Percentiles rank a stretch among this genome's conserved stretches.
Evolutionary conservation across 305 asterid genomes (phyloP).

Genomic region (Fraxinus sp.): DNA sequence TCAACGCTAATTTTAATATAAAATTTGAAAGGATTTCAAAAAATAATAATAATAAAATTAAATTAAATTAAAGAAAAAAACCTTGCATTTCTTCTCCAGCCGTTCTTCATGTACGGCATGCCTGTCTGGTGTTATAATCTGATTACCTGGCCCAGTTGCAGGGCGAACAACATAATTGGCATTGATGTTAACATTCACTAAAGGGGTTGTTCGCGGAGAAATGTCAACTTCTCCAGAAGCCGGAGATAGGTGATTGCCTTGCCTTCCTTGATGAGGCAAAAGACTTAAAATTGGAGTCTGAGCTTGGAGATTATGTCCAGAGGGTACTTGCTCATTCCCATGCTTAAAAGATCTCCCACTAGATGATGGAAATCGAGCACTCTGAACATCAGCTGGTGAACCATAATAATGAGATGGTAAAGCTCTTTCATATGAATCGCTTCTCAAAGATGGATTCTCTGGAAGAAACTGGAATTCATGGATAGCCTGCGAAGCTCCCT

Average conservation of each 20-base stretch:
- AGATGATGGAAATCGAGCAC: slow-evolving; percentile 50
- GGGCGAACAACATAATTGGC: slow-evolving; percentile 50
- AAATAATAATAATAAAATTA: neutral
- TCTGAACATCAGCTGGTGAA: slow-evolving; percentile 53
- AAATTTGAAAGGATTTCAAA: slow-evolving; percentile 9
- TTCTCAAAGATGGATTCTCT: slow-evolving; percentile 69
- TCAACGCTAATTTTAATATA: slow-evolving; percentile 7
- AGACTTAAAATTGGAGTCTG: slow-evolving; percentile 55
- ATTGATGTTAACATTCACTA: slow-evolving; percentile 40
- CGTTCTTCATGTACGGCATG: slow-evolving; percentile 56
- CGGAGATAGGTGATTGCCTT: slow-evolving; percentile 48
- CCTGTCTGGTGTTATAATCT: slow-evolving; percentile 52
- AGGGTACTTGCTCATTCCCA: slow-evolving; percentile 50
- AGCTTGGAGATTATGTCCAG: slow-evolving; percentile 51
- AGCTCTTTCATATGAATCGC: slow-evolving; percentile 48
- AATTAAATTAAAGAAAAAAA: slow-evolving; percentile 27
- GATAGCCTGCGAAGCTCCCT: slow-evolving; percentile 70
- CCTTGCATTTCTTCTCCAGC: slow-evolving; percentile 87
- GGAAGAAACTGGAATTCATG: slow-evolving; percentile 88
- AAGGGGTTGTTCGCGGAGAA: slow-evolving; percentile 38
- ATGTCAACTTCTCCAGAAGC: slow-evolving; percentile 54
- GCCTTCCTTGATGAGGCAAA: slow-evolving; percentile 61
- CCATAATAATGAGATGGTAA: slow-evolving; percentile 50
- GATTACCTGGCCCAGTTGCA: slow-evolving; percentile 40
- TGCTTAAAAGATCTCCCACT: slow-evolving; percentile 47